Base-by-base conservation (phyloP, 176 grass and related monocot genomes). In the Oryza glaberrima region DNA sequence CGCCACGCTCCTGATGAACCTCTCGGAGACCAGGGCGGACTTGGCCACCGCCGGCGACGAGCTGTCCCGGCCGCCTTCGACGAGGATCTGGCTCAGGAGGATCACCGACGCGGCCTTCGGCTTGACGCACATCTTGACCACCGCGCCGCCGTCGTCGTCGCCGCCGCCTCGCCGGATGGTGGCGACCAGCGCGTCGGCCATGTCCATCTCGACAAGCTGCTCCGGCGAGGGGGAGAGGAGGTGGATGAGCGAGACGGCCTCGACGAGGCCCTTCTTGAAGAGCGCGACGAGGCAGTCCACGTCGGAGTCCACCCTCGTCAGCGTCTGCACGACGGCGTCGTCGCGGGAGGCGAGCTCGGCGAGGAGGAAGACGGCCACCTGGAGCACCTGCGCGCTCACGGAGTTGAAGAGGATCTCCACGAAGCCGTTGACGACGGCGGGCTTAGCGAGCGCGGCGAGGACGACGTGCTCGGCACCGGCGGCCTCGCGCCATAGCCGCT, bases 361-460 rank as follows among this genome's bases (percentile, higher is more conserved):
- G 12, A 94, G 89, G 72, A 94, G 89, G 87, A 89, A 94, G 12
- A 91, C 78, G 40, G 84, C 66, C 11, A 78, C 63, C 35, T 72
- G 84, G 20, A 91, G 84, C 10, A 94, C 89, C 40, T 89, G 72
- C 5, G 68, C 77, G 61, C 40, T 74, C 6, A 94, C 87, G 11
- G 92, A 94, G 77, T 91, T 91, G 87, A 94, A 91, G 44, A 94
- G 82, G 44, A 94, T 80, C 82, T 94, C 92, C 56, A 94, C 73
- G 46, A 94, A 94, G 41, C 92, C 89, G 72, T 94, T 89, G 26
- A 94, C 7, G 5, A 87, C 86, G 23, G 89, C 86, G n/a, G 92
- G 92, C 65, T 86, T 84, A 5, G 86, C 40, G 9, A 94, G 86
- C 69, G 69, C 43, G 40, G 60, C 17, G 32, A 78, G 41, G 15